Percentiles rank a stretch among this genome's conserved stretches.
Conservation (phyloP, 768 basidiomycete species). For the Boletus bicolor region DNA sequence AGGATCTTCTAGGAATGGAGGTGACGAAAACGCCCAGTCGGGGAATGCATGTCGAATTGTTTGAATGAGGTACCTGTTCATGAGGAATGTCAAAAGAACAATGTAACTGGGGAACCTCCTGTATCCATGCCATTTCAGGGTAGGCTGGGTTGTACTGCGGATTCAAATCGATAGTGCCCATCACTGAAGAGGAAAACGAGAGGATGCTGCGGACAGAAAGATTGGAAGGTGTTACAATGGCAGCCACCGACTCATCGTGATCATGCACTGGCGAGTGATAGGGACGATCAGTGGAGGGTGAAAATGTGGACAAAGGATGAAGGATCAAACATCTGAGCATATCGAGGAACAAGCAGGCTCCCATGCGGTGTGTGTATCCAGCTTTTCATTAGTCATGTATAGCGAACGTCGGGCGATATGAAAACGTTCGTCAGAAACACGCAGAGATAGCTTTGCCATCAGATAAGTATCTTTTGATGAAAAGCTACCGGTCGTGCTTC, state of each 20-base stretch:
- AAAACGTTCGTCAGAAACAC: constrained; percentile 18
- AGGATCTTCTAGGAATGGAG: constrained; percentile 11
- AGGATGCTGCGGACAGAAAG: constrained; percentile 11
- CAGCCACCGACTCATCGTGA: neutral
- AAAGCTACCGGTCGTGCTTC: constrained; percentile 20
- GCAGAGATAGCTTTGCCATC: constrained; percentile 17
- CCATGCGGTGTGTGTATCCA: constrained; percentile 14
- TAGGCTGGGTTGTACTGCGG: constrained; percentile 9
- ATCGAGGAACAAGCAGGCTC: constrained; percentile 9
- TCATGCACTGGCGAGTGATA: constrained; percentile 1
- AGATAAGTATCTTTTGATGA: constrained; percentile 23
- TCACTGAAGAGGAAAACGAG: constrained; percentile 8
- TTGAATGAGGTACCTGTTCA: constrained; percentile 8
- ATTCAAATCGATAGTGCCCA: constrained; percentile 14
- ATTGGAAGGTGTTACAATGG: neutral
- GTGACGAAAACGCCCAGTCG: neutral
- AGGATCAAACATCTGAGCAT: constrained; percentile 14
- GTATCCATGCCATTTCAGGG: constrained; percentile 23
- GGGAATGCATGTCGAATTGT: neutral
- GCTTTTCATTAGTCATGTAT: constrained; percentile 8
- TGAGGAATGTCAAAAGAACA: constrained; percentile 1
- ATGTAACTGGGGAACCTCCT: constrained; percentile 8
- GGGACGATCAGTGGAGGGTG: neutral
- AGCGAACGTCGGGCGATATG: constrained; percentile 25
- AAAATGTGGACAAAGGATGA: constrained; percentile 4